Evolutionary conservation across 129 eudicot genomes (phyloP).

Genomic region (Pseudognaphalium luteoalbum): DNA sequence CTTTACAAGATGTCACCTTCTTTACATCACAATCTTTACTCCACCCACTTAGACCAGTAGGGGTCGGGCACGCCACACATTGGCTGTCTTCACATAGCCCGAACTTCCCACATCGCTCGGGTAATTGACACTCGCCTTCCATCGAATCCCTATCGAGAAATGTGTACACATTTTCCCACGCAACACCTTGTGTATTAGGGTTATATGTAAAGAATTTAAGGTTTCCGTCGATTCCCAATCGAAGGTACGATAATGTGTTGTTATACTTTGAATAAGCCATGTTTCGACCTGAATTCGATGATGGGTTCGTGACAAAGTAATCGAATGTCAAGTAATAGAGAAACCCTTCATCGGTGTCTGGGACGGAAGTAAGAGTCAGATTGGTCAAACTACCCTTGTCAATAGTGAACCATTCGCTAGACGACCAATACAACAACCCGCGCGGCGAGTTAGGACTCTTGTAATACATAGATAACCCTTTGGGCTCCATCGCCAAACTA

Average conservation of each 20-base stretch:
- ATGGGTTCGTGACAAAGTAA: constrained; percentile 23
- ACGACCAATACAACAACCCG: constrained; percentile 31
- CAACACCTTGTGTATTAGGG: constrained; percentile 10
- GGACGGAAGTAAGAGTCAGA: constrained; percentile 20
- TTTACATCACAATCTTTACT: constrained; percentile 30
- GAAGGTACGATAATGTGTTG: constrained; percentile 36
- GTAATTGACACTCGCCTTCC: constrained; percentile 41
- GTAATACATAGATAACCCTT: constrained; percentile 39
- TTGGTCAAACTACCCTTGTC: constrained; percentile 29
- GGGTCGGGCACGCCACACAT: constrained; percentile 42
- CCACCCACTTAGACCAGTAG: constrained; percentile 37
- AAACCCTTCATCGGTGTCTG: constrained; percentile 25
- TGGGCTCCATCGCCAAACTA: constrained; percentile 52
- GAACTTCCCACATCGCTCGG: constrained; percentile 37
- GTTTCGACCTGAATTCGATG: background rate
- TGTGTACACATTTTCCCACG: constrained; percentile 34
- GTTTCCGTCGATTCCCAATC: constrained; percentile 38
- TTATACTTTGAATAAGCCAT: constrained; percentile 20
- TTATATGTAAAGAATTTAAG: constrained; percentile 33
- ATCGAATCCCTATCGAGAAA: constrained; percentile 31
- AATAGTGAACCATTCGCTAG: constrained; percentile 29
- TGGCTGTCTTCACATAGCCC: constrained; percentile 38
- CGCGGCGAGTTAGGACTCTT: constrained; percentile 33
- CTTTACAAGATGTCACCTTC: constrained; percentile 34
- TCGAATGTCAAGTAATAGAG: constrained; percentile 16